Base-by-base conservation (phyloP, 2,329 filamentous ascomycete genomes). In the Arthrobotrys sinensis region DNA sequence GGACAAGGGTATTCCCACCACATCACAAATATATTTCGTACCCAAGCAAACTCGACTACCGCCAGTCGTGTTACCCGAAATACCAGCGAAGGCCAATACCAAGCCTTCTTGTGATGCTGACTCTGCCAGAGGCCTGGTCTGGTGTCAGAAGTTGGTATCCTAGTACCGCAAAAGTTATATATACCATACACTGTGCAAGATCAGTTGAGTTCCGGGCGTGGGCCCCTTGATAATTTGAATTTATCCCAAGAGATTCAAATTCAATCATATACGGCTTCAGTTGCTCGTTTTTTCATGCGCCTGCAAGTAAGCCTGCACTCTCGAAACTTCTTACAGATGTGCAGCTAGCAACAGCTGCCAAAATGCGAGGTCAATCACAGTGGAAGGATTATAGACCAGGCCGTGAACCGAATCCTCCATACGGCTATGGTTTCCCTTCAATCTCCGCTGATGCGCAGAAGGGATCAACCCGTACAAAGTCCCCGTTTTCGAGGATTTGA, bases 1-100 rank as follows among this genome's bases (percentile, higher is more conserved):
- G 43, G 12, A 36, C 66, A 68, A 50, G 75, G 75, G 67, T 78
- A 38, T 16, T 72, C 63, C 53, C 62, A 52, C 75, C 63, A 38
- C 12, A 57, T 78, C 75, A 72, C 75, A 78, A 78, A 78, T 78
- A 76, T 68, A 45, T 52, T 28, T 28, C 4, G 24, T 4, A 77
- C 48, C 48, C 72, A 34, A 53, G n/a, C 52, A 55, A 21, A 55
- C 52, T 19, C 3, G 32, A 46, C 46, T 10, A 3, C 43, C 36
- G 8, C 24, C n/a, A 53, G 14, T 40, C 16, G 52, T 64, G 57
- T 24, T 46, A 57, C 60, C 57, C n/a, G 50, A 60, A 66, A 40
- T 60, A 64, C 46, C 10, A 28, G 6, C 19, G 32, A 16, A 62
- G 16, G 53, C 8, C 34, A 14, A 43, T 67, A 62, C 50, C 62